A percentile compares a stretch with the other conserved stretches of the same genome.
These are phyloP conservation scores for Melastoma malabathricum DNA, from an alignment of 345 rosid species.

Conservation along the genomic window DNA sequence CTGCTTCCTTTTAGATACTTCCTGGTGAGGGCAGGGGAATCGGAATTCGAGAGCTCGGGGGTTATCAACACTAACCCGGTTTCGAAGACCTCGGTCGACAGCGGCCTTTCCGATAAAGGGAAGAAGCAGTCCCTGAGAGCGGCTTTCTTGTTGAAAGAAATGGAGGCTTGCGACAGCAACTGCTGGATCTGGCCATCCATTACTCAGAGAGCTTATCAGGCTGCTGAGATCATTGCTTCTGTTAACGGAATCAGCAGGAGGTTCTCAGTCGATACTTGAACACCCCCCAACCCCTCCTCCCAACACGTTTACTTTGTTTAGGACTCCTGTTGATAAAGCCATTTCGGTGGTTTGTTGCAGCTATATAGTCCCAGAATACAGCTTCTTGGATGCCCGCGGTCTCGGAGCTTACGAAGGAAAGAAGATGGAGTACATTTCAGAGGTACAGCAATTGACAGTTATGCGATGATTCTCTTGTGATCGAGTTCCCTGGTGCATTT, in stretches of 20 bases:
- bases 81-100: constrained; percentile 76
- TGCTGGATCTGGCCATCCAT: constrained; percentile 99
- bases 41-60: constrained; percentile 65
- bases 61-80: constrained; percentile 86
- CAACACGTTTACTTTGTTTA: no score
- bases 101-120: constrained; percentile 70
- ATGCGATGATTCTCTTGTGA: neutral
- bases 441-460: constrained; percentile 26
- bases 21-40: constrained; percentile 89
- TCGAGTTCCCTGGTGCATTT: no score
- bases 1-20: constrained; percentile 40
- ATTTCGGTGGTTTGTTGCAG: constrained; percentile 25
- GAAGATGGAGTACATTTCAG: constrained; percentile 56
- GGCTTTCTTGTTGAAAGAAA: constrained; percentile 49
- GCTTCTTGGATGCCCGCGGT: constrained; percentile 93
- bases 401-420: constrained; percentile 90
- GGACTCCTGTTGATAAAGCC: no score
- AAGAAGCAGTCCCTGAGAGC: constrained; percentile 64
- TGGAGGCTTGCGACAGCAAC: constrained; percentile 66
- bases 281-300: no score
- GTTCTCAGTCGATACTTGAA: constrained; percentile 7
- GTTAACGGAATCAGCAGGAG: constrained; percentile 65
- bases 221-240: constrained; percentile 77
- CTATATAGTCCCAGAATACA: constrained; percentile 81
- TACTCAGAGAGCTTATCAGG: constrained; percentile 90